phyloP scores from a whole-genome alignment of 2,329 filamentous ascomycete species.

The Nigrospora sphaerica region DNA sequence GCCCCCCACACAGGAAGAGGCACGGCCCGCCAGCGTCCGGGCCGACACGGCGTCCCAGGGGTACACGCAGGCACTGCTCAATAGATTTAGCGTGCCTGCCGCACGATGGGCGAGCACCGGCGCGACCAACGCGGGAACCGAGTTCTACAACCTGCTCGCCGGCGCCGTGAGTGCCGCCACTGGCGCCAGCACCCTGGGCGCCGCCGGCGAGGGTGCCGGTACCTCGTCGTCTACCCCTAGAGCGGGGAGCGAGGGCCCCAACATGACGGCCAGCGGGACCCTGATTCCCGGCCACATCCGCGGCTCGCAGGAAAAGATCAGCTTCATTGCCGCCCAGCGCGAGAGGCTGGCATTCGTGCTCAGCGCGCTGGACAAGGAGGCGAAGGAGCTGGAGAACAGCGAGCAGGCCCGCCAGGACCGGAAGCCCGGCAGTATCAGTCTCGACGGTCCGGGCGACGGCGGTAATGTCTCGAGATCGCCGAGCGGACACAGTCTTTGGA shows the following conservation, averaged over 20 bases:
- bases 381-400: slow-evolving; percentile 46
- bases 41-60: slow-evolving; percentile 38
- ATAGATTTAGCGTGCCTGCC: slow-evolving; percentile 76
- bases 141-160: slow-evolving; percentile 73
- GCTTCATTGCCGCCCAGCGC: slow-evolving; percentile 71
- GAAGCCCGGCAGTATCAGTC: slow-evolving; percentile 15
- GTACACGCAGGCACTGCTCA: slow-evolving; percentile 78
- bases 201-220: slow-evolving; percentile 23
- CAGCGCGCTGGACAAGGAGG: slow-evolving; percentile 73
- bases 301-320: slow-evolving; percentile 58
- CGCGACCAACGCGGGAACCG: slow-evolving; percentile 38
- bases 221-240: slow-evolving; percentile 21
- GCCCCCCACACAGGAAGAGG: slow-evolving; percentile 43
- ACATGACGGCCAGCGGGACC: slow-evolving; percentile 46
- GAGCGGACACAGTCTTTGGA: slow-evolving; percentile 40
- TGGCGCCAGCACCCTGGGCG: slow-evolving; percentile 27
- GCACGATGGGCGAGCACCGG: slow-evolving; percentile 45
- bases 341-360: slow-evolving; percentile 70
- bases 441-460: slow-evolving; percentile 17
- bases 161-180: slow-evolving; percentile 63
- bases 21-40: slow-evolving; percentile 24
- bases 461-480: slow-evolving; percentile 31
- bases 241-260: slow-evolving; percentile 20
- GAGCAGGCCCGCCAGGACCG: slow-evolving; percentile 20
- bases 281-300: slow-evolving; percentile 66